Conservation (phyloP, 2,329 filamentous ascomycete species). For the Penicillium paneum region DNA sequence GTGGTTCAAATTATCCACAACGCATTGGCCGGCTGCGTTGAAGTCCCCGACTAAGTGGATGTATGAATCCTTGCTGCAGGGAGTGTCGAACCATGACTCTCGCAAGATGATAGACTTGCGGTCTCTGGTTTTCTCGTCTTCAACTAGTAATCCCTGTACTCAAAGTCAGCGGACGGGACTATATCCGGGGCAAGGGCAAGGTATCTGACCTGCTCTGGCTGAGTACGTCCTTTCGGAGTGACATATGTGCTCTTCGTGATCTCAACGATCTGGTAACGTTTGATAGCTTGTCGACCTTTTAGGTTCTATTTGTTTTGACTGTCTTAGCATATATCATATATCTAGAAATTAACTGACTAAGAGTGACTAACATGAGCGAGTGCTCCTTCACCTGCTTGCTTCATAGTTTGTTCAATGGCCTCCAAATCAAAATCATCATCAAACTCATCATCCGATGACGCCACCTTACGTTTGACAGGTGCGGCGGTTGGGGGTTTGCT, state of each 20-base stretch:
- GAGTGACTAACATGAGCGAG: constrained; percentile 64
- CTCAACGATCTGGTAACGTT: constrained; percentile 78
- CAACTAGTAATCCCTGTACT: constrained; percentile 70
- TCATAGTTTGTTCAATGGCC: constrained; percentile 60
- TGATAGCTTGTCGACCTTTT: constrained; percentile 68
- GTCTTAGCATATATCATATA: constrained; percentile 60
- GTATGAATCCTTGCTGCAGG: constrained; percentile 69
- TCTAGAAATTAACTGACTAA: constrained; percentile 32
- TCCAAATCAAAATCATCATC: constrained; percentile 63
- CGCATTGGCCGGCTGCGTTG: constrained; percentile 64
- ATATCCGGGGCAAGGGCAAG: background rate
- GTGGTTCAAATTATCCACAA: constrained; percentile 79
- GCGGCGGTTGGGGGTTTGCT: constrained; percentile 4
- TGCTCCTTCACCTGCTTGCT: constrained; percentile 62
- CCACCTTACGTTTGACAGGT: constrained; percentile 30
- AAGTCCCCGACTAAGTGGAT: constrained; percentile 86
- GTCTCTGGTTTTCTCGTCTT: constrained; percentile 68
- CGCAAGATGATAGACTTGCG: constrained; percentile 71
- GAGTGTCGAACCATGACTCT: constrained; percentile 81
- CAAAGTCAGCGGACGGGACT: constrained; percentile 20
- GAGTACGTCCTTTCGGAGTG: constrained; percentile 58
- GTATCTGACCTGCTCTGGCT: constrained; percentile 66
- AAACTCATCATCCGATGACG: constrained; percentile 66
- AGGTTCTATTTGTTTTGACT: constrained; percentile 59
- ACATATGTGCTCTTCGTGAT: constrained; percentile 67